phyloP scores from a whole-genome alignment of 805 yeast species.

The Wickerhamiella alocasiicola region DNA sequence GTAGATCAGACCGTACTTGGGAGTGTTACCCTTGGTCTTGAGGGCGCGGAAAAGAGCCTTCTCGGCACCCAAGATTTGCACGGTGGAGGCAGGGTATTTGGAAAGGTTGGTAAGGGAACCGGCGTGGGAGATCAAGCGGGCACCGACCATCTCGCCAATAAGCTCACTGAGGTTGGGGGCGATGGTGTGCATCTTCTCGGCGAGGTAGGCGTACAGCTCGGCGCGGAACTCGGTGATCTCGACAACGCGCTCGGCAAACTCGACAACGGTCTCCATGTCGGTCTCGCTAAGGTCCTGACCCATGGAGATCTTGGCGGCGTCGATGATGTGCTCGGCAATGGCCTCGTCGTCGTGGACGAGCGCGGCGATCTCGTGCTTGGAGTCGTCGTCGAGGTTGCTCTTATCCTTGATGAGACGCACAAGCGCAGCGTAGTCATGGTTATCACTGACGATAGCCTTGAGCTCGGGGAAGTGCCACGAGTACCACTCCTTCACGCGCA shows the following conservation, averaged over 20 bases:
- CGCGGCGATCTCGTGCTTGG: slow-evolving; percentile 80
- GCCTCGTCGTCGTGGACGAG: slow-evolving; percentile 86
- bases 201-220: slow-evolving; percentile 69
- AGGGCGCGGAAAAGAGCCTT: slow-evolving; percentile 93
- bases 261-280: slow-evolving; percentile 82
- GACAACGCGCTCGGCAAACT: slow-evolving; percentile 89
- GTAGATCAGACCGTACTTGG: slow-evolving; percentile 89
- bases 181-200: slow-evolving; percentile 93
- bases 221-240: slow-evolving; percentile 83
- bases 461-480: slow-evolving; percentile 99
- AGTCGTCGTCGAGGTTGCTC: slow-evolving; percentile 42
- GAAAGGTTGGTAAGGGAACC: slow-evolving; percentile 94
- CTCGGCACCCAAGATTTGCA: slow-evolving; percentile 95
- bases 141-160: slow-evolving; percentile 98
- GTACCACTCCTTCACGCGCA: slow-evolving; percentile 97
- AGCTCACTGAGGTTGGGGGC: slow-evolving; percentile 95
- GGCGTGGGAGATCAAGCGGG: slow-evolving; percentile 94
- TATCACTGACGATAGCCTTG: slow-evolving; percentile 82
- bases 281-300: slow-evolving; percentile 95
- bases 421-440: slow-evolving; percentile 72
- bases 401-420: slow-evolving; percentile 79
- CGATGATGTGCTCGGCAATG: slow-evolving; percentile 79
- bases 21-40: slow-evolving; percentile 93
- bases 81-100: slow-evolving; percentile 98
- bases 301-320: slow-evolving; percentile 94